phyloP scores from a whole-genome alignment of 116 monocot species.

The Phalaenopsis hybrid region DNA sequence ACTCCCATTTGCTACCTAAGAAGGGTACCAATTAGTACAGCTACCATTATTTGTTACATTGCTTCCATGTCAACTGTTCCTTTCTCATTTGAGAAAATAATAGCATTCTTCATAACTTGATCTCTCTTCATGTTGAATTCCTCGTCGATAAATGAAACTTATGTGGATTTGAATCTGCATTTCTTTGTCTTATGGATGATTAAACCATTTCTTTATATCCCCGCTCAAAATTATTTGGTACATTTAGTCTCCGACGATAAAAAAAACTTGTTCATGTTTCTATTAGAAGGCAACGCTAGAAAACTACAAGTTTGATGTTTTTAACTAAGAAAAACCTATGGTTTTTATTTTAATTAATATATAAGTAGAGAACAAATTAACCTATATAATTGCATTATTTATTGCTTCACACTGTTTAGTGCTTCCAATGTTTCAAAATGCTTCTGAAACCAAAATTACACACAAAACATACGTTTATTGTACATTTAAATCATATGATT shows the following conservation, averaged over 20 bases:
- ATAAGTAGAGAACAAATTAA: too few species aligned
- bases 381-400: background rate
- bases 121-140: background rate
- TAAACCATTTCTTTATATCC: background rate
- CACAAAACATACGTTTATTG: background rate
- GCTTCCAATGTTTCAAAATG: background rate
- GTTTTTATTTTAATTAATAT: too few species aligned
- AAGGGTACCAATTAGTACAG: too few species aligned
- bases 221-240: background rate
- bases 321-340: too few species aligned
- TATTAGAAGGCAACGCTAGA: too few species aligned
- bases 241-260: background rate
- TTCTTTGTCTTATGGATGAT: background rate
- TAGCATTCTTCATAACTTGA: background rate
- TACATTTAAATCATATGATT: background rate
- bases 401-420: background rate
- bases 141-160: background rate
- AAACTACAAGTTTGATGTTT: too few species aligned
- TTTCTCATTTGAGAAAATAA: background rate
- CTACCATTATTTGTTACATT: too few species aligned
- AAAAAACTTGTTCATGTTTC: too few species aligned
- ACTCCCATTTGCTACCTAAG: too few species aligned
- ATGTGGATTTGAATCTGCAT: background rate
- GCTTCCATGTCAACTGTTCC: too few species aligned
- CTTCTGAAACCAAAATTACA: background rate